Percentiles rank a stretch among this genome's conserved stretches.
Conservation (phyloP, 2,329 filamentous ascomycete genomes). For the Xylariaceae sp. region DNA sequence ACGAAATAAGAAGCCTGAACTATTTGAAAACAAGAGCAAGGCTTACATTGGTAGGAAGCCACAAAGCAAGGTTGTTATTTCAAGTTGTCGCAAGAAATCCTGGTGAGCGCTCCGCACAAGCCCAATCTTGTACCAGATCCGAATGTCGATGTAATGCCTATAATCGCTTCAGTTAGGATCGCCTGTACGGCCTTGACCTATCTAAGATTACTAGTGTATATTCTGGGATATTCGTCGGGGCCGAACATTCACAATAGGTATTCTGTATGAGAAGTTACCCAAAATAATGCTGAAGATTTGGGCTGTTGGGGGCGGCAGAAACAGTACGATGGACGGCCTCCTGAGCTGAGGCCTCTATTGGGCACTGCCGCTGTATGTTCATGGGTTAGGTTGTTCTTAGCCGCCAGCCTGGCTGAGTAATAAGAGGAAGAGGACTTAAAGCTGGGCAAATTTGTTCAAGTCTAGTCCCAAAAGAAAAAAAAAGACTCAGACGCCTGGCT, state of each 20-base stretch:
- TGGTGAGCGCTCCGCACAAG: not conserved
- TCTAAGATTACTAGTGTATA: slow-evolving; percentile 18
- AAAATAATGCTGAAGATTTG: slow-evolving; percentile 1
- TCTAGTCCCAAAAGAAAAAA: not conserved
- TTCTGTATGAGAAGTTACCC: no score
- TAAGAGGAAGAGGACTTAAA: slow-evolving; percentile 4
- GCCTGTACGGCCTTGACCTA: not conserved
- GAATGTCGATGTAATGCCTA: no score
- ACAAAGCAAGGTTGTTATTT: slow-evolving; percentile 22
- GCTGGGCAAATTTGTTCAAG: not conserved
- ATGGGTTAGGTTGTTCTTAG: no score
- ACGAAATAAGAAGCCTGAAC: not conserved
- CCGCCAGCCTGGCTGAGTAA: slow-evolving; percentile 7
- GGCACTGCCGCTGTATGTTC: slow-evolving; percentile 23
- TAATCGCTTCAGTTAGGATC: no score
- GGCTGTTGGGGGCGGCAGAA: slow-evolving; percentile 3
- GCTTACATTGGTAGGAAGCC: slow-evolving; percentile 12
- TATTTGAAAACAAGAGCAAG: not conserved
- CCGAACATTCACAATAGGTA: no score
- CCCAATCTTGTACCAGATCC: slow-evolving; percentile 1
- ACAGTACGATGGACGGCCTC: not conserved
- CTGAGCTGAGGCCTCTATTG: not conserved
- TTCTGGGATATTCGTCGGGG: slow-evolving; percentile 9
- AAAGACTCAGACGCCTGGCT: not conserved
- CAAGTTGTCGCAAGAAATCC: slow-evolving; percentile 17